Evolutionary conservation across 2,329 filamentous ascomycete species (phyloP).

Genomic region (Curvularia verruculosa): DNA sequence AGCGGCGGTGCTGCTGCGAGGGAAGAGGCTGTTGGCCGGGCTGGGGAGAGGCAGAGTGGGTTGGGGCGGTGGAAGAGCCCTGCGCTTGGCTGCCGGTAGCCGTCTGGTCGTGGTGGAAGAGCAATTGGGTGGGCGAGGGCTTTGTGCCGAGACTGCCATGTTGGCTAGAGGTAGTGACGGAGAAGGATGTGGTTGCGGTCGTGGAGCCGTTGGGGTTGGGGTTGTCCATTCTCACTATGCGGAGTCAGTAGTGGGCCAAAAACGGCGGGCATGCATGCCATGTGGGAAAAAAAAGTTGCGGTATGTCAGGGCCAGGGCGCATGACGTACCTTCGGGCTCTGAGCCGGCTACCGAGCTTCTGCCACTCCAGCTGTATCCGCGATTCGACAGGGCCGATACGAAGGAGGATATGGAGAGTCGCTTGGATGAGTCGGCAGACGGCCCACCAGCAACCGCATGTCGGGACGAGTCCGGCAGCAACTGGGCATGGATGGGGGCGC

Average conservation of each 20-base stretch:
- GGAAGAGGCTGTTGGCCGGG: constrained; percentile 22
- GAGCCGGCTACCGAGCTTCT: constrained; percentile 54
- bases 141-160: constrained; percentile 49
- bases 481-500: constrained; percentile 30
- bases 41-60: constrained; percentile 26
- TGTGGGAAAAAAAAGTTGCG: constrained; percentile 12
- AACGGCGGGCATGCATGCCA: constrained; percentile 3
- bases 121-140: constrained; percentile 48
- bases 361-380: constrained; percentile 58
- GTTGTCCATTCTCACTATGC: constrained; percentile 36
- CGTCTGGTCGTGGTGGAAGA: constrained; percentile 42
- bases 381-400: constrained; percentile 62
- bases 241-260: constrained; percentile 14
- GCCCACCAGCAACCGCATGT: constrained; percentile 48
- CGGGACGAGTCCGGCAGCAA: constrained; percentile 58
- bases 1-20: constrained; percentile 35
- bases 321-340: constrained; percentile 53
- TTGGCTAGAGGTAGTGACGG: constrained; percentile 54
- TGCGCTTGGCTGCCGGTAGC: constrained; percentile 13
- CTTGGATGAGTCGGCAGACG: constrained; percentile 59
- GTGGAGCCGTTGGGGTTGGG: constrained; percentile 42
- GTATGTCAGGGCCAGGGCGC: constrained; percentile 4
- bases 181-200: constrained; percentile 53
- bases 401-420: constrained; percentile 75
- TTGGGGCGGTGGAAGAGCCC: constrained; percentile 12